Base-by-base conservation (phyloP, 2,329 filamentous ascomycete genomes). In the Hypoxylon rubiginosum region DNA sequence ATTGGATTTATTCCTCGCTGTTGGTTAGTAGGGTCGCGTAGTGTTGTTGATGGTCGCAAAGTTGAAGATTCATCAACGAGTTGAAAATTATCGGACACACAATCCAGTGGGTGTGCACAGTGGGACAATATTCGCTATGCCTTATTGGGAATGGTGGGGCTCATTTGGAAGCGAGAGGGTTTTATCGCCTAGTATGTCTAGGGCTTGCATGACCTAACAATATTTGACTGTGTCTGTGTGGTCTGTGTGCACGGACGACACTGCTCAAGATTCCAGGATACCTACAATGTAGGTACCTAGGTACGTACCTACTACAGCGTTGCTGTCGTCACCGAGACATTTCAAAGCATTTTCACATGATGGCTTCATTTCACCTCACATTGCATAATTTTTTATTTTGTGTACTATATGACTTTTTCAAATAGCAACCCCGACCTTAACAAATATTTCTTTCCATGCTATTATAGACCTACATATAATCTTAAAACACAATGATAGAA, bases 51-150 rank as follows among this genome's bases (percentile, higher is more conserved):
- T 74, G 68, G 70, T 75, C 72, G 72, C 71, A 70, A 72, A 63
- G 64, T 57, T 70, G 66, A 69, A 71, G 49, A 61, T 69, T 68
- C 66, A 67, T 46, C 63, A 66, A 45, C 54, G 51, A 58, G 58
- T 70, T 68, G 71, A 75, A 76, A 76, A 76, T 74, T 76, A 75
- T 75, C 71, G 69, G 73, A 62, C 66, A 71, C 71, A 68, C 70
- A 73, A 62, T 69, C 59, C 48, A 63, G 64, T 69, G 68, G 71
- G 71, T 75, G 73, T 74, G 73, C 68, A 64, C 69, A 45, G 68
- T 71, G 64, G 53, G 57, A 66, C 49, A 58, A 62, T 39, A 13
- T 4, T n/a, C 36, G 46, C 73, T 74, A 75, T 28, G 24, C 72
- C 61, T 21, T 1, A 52, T 66, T 26, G 11, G 71, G 72, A 34